Percentiles rank a stretch among this genome's conserved stretches.
Evolutionary conservation across 345 rosid genomes (phyloP).

Genomic region (Brassica napus): Da-Ae NC_063440.1:23837001-23837500

Average conservation of each 20-base stretch:
- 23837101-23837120: slow-evolving; percentile 45
- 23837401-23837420: background rate
- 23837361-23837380: background rate
- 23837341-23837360: background rate
- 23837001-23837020: slow-evolving; percentile 64
- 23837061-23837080: slow-evolving; percentile 52
- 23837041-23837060: slow-evolving; percentile 69
- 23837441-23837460: background rate
- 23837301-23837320: background rate
- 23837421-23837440: background rate
- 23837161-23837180: slow-evolving; percentile 48
- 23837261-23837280: background rate
- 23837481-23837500: background rate
- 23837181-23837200: background rate
- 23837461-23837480: background rate
- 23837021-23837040: slow-evolving; percentile 63
- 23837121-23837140: slow-evolving; percentile 44
- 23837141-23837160: slow-evolving; percentile 68
- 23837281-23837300: background rate
- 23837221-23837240: background rate
- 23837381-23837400: background rate
- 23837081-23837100: slow-evolving; percentile 53
- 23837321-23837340: background rate
- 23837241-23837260: background rate
- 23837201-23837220: background rate